phyloP scores from a whole-genome alignment of 495 filamentous ascomycete species.

The Aspergillus cristatus region DNA sequence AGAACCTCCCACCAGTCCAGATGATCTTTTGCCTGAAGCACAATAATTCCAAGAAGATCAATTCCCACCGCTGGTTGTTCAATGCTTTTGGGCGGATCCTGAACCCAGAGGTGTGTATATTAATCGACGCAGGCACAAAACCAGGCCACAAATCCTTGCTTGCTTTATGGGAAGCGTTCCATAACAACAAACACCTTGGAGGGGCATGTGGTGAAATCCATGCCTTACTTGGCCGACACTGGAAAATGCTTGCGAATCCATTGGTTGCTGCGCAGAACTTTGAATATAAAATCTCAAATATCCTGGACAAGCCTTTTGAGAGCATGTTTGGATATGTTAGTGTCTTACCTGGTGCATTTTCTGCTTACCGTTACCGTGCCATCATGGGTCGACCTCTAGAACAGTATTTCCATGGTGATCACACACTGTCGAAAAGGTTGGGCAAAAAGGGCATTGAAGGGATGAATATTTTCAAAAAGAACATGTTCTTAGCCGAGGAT shows the following conservation, averaged over 20 bases:
- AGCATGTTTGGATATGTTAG: conserved; percentile 94
- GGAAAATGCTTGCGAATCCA: conserved; percentile 86
- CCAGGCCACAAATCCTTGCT: conserved; percentile 89
- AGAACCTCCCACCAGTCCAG: conserved; percentile 86
- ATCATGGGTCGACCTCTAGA: conserved; percentile 96
- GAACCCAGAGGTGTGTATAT: conserved; percentile 92
- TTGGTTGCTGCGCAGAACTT: conserved; percentile 95
- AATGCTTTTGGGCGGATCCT: conserved; percentile 93
- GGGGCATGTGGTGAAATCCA: conserved; percentile 98
- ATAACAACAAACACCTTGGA: conserved; percentile 95
- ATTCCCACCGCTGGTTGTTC: conserved; percentile 98
- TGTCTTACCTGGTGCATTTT: conserved; percentile 96
- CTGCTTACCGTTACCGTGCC: conserved; percentile 90
- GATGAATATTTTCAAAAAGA: conserved; percentile 99
- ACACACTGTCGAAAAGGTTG: conserved; percentile 85
- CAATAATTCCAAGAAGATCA: conserved; percentile 99
- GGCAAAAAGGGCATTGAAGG: conserved; percentile 98
- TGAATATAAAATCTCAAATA: conserved; percentile 99
- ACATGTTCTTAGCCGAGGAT: conserved; percentile 99
- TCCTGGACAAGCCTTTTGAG: conserved; percentile 93
- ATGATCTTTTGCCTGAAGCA: conserved; percentile 99
- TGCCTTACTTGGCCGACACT: conserved; percentile 85
- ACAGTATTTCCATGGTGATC: conserved; percentile 99
- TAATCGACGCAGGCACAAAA: conserved; percentile 95
- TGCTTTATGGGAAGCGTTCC: conserved; percentile 93